Base-by-base conservation (phyloP, 78 protist species). In the Dictyostelium intermedium region DNA sequence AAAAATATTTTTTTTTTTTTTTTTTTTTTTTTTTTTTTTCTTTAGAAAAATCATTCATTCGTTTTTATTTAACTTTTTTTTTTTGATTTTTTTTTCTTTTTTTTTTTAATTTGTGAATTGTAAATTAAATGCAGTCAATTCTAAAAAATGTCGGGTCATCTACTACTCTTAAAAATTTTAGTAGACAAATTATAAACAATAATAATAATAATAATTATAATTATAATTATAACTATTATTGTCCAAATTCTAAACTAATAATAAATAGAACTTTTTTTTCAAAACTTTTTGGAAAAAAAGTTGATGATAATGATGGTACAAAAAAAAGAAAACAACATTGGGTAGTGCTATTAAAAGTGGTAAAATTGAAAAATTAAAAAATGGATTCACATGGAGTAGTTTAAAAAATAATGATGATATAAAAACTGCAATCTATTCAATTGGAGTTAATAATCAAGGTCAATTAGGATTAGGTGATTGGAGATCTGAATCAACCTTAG, bases 361-460 rank as follows among this genome's bases (percentile, higher is more conserved):
- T 13, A 35, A 60, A 34, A 35, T 35, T 82, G 27, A 30, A 20
- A 70, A 32, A 32, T 13, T 82, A 20, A 9, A 23, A 37, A 13
- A 32, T n/a, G 69, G 27, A 37, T 85, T 73, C 34, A 56, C 18
- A 13, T 76, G 91, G 47, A 72, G 35, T 32, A 5, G 53, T 27
- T 70, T 70, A 70, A 32, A 70, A 73, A 13, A 47, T 3, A 11
- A 73, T 70, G 32, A 73, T 9, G 82, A 85, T 34, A 27, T 39
- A n/a, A 32, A 85, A 74, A 87, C 92, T 9, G 92, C 85, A 34
- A 84, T 87, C 16, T 87, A 87, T 78, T 78, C 92, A 37, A 78
- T 87, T 35, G 92, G 92, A 39, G 50, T n/a, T 18, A 87, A 87
- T 78, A 56, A 35, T 61, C 84, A 87, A 78, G 92, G 92, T 87